These are phyloP conservation scores for Apophysomyces sp. DNA, from an alignment of 371 early-diverging fungal genomes.

Conservation along the genomic window DNA sequence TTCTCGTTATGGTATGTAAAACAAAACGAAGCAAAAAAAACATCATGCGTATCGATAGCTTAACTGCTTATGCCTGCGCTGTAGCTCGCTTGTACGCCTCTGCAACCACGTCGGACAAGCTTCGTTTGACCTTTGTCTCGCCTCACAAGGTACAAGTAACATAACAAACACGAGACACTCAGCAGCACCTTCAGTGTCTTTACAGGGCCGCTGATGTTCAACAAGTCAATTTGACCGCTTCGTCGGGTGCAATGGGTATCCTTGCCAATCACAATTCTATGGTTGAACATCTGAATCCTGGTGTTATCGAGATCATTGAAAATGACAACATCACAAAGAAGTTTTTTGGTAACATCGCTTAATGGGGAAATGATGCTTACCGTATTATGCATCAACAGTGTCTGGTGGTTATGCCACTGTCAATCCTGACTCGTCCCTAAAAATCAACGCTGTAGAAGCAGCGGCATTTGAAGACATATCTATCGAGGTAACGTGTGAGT, in stretches of 20 bases:
- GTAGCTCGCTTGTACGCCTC: slow-evolving; percentile 77
- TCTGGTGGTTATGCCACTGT: slow-evolving; percentile 97
- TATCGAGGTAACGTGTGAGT: slow-evolving; percentile 51
- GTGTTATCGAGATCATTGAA: slow-evolving; percentile 85
- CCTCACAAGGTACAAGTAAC: slow-evolving; percentile 80
- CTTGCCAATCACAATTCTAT: slow-evolving; percentile 97
- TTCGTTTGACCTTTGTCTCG: slow-evolving; percentile 86
- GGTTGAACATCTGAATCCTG: slow-evolving; percentile 95
- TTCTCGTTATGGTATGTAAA: too few relatives aligned
- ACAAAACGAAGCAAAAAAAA: too few relatives aligned
- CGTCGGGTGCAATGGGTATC: slow-evolving; percentile 98
- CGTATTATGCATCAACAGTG: slow-evolving; percentile 48
- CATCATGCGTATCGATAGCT: too few relatives aligned
- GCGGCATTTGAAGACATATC: slow-evolving; percentile 87
- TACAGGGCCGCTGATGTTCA: slow-evolving; percentile 78
- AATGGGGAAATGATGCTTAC: not conserved
- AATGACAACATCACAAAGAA: slow-evolving; percentile 79
- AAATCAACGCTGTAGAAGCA: slow-evolving; percentile 98
- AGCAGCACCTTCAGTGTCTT: slow-evolving; percentile 48
- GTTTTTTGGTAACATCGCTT: slow-evolving; percentile 76
- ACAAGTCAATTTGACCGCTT: slow-evolving; percentile 93
- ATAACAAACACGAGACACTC: not conserved
- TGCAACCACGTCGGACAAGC: slow-evolving; percentile 75
- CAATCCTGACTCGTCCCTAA: slow-evolving; percentile 94
- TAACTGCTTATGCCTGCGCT: too few relatives aligned